These are phyloP conservation scores for Plasmodium berghei DNA, from an alignment of 169 alveolate genomes.

Conservation along the genomic window DNA sequence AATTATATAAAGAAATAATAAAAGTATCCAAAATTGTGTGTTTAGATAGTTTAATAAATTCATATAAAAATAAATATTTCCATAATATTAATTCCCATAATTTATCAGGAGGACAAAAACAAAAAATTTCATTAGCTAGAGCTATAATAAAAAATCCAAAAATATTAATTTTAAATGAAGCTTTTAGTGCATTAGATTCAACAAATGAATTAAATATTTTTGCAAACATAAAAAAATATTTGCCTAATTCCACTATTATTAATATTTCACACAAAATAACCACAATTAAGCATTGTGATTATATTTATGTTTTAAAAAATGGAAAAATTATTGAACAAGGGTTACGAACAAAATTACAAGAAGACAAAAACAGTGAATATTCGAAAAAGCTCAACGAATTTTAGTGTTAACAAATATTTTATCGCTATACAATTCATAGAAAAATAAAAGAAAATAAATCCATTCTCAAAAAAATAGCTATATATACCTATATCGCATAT, in stretches of 20 bases:
- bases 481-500: too few species aligned
- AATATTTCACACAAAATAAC: conserved; percentile 84
- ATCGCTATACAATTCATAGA: neutral
- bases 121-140: conserved; percentile 88
- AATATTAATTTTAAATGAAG: conserved; percentile 91
- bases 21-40: conserved; percentile 57
- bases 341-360: conserved; percentile 34
- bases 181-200: conserved; percentile 91
- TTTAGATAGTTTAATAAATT: conserved; percentile 34
- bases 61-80: conserved; percentile 50
- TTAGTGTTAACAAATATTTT: neutral
- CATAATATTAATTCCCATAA: conserved; percentile 55
- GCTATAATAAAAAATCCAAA: conserved; percentile 83
- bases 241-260: conserved; percentile 69
- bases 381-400: conserved; percentile 51
- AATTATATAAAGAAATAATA: conserved; percentile 63
- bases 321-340: conserved; percentile 81
- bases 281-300: conserved; percentile 78
- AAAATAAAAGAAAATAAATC: too few species aligned
- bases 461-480: too few species aligned
- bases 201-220: conserved; percentile 76
- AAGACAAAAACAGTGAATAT: conserved; percentile 68
- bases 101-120: conserved; percentile 90
- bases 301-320: conserved; percentile 68
- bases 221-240: conserved; percentile 70